Conservation (phyloP, 164 flowering plant genomes). For the Euptelea pleiosperma region DNA sequence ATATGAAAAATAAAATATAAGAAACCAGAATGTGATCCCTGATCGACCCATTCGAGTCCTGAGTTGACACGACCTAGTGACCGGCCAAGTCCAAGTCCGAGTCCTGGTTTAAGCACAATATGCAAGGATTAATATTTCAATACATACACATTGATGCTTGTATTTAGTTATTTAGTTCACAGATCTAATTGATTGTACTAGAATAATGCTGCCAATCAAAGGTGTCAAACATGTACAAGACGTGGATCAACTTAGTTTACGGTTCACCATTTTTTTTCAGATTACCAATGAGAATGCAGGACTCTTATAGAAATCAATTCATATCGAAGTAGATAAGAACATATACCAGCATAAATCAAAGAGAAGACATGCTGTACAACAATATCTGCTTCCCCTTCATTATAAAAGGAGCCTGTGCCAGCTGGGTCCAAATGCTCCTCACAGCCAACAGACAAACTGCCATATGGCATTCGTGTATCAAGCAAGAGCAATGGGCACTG, state of each 20-base stretch:
- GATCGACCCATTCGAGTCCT: too few relatives aligned
- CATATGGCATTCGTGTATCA: constrained; percentile 91
- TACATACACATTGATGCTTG: too few relatives aligned
- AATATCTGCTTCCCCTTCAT: constrained; percentile 93
- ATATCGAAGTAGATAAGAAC: constrained; percentile 3
- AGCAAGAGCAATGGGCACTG: constrained; percentile 83
- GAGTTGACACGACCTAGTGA: too few relatives aligned
- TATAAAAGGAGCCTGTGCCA: constrained; percentile 94
- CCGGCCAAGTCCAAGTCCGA: too few relatives aligned
- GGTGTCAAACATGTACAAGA: not conserved
- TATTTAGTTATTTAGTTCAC: too few relatives aligned
- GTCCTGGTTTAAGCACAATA: too few relatives aligned
- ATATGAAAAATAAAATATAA: too few relatives aligned
- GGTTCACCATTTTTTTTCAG: not conserved
- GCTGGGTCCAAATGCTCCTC: constrained; percentile 89
- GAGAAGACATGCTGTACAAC: constrained; percentile 77
- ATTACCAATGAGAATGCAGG: constrained; percentile 2
- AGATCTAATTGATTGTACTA: too few relatives aligned
- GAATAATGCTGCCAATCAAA: not conserved
- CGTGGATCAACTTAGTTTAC: not conserved
- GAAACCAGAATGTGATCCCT: too few relatives aligned
- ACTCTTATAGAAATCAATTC: not conserved
- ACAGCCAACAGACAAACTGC: constrained; percentile 82
- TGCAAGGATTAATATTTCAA: too few relatives aligned
- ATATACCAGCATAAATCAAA: constrained; percentile 69